Evolutionary conservation across 345 rosid species (phyloP).

Genomic region (Sisymbrium altissimum): DNA sequence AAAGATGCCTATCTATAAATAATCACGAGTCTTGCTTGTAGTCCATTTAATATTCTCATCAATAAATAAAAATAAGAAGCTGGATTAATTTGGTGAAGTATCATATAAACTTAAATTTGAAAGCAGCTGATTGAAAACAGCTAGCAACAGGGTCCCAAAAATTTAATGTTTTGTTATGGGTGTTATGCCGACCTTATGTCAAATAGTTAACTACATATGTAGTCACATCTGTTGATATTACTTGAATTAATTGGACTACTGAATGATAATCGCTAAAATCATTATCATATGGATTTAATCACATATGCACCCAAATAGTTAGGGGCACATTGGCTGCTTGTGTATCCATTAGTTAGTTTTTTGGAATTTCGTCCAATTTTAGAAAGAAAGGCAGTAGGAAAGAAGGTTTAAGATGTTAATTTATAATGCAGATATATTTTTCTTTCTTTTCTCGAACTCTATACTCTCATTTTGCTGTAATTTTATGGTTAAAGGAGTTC

Average conservation of each 20-base stretch:
- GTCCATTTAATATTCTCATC: not conserved
- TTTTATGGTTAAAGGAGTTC: too few species aligned
- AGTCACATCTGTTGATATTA: conserved; percentile 17
- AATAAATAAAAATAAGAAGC: not conserved
- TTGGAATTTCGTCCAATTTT: not conserved
- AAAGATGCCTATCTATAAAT: not conserved
- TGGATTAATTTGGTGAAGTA: conserved; percentile 6
- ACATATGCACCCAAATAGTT: not conserved
- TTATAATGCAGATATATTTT: too few species aligned
- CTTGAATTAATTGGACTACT: not conserved
- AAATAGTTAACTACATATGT: not conserved
- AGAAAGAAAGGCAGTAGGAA: not conserved
- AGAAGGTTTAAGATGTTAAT: not conserved
- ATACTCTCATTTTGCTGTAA: too few species aligned
- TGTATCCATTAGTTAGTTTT: too few species aligned
- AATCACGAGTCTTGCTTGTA: not conserved
- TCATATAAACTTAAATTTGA: conserved; percentile 6
- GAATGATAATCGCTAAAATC: not conserved
- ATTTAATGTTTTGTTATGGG: conserved; percentile 18
- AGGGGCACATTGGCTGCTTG: not conserved
- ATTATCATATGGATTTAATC: not conserved
- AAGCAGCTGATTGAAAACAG: conserved; percentile 20
- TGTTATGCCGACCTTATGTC: conserved; percentile 10
- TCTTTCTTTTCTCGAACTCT: too few species aligned
- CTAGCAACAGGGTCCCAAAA: conserved; percentile 20